A percentile compares a stretch with the other conserved stretches of the same genome.
Conservation (phyloP, 2,329 filamentous ascomycete genomes). For the Alternaria novae-zelandiae region DNA sequence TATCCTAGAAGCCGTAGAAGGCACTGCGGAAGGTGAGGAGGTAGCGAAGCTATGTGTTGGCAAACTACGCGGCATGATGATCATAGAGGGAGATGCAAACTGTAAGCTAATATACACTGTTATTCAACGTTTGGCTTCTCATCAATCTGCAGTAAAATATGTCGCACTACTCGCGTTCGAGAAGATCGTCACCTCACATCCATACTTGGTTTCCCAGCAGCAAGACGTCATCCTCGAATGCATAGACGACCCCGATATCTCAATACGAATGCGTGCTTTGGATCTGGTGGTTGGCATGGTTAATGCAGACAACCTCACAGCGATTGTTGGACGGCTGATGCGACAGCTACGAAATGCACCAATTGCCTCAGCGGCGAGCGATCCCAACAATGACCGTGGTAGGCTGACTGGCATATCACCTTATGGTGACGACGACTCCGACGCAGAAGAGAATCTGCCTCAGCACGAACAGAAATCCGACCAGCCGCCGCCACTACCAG, state of each 20-base stretch:
- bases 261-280: conserved; percentile 89
- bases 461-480: conserved; percentile 57
- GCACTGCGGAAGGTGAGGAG: conserved; percentile 82
- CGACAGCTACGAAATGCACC: conserved; percentile 77
- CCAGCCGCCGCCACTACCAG: conserved; percentile 70
- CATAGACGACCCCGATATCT: conserved; percentile 94
- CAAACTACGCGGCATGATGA: conserved; percentile 92
- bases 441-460: conserved; percentile 62
- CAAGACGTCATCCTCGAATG: conserved; percentile 97
- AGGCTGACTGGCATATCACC: conserved; percentile 53
- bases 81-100: conserved; percentile 92
- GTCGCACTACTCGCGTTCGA: conserved; percentile 95
- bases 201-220: conserved; percentile 86
- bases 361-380: conserved; percentile 57
- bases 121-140: conserved; percentile 16
- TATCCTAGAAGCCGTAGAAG: conserved; percentile 83
- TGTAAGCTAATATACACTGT: conserved; percentile 60
- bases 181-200: conserved; percentile 88
- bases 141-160: conserved; percentile 77
- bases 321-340: conserved; percentile 85
- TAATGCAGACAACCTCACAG: conserved; percentile 80
- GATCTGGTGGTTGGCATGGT: conserved; percentile 96
- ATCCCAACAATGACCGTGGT: conserved; percentile 56
- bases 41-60: conserved; percentile 90
- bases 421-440: conserved; percentile 62